phyloP scores from a whole-genome alignment of 805 yeast species.

The Cyberlindnera subsufficiens region DNA sequence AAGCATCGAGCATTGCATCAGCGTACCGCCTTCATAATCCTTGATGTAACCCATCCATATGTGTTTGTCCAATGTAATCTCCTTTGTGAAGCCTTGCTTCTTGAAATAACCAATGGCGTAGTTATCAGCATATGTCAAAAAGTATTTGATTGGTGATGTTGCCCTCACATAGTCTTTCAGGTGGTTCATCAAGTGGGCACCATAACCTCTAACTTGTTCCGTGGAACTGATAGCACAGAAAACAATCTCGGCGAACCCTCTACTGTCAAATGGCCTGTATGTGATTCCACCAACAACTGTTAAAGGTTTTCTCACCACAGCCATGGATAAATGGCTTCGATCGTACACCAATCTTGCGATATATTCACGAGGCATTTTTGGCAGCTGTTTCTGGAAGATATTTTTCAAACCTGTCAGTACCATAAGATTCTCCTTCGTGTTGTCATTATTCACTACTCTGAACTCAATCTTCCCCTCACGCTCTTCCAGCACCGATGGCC shows the following conservation, averaged over 20 bases:
- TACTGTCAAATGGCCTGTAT: conserved; percentile 83
- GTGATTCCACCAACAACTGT: conserved; percentile 98
- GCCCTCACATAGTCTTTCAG: conserved; percentile 90
- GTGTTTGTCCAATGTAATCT: conserved; percentile 75
- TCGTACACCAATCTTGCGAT: conserved; percentile 93
- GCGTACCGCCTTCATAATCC: conserved; percentile 97
- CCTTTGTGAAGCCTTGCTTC: conserved; percentile 97
- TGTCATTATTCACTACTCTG: conserved; percentile 94
- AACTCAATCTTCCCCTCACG: conserved; percentile 90
- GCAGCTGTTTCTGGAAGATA: conserved; percentile 94
- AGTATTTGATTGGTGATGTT: conserved; percentile 79
- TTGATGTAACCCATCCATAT: conserved; percentile 98
- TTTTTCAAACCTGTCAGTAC: conserved; percentile 92
- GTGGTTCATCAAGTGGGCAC: conserved; percentile 98
- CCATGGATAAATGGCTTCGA: conserved; percentile 90
- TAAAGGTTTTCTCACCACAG: conserved; percentile 88
- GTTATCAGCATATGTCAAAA: conserved; percentile 94
- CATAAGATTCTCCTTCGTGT: conserved; percentile 79
- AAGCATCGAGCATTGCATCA: conserved; percentile 95
- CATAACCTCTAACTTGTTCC: conserved; percentile 97
- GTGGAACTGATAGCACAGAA: conserved; percentile 97
- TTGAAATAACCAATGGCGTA: conserved; percentile 98
- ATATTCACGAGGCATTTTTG: conserved; percentile 98
- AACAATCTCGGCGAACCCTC: conserved; percentile 95
- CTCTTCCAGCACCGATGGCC: conserved; percentile 93